phyloP scores from a whole-genome alignment of 2,329 filamentous ascomycete species.

The Aureobasidium melanogenum region DNA sequence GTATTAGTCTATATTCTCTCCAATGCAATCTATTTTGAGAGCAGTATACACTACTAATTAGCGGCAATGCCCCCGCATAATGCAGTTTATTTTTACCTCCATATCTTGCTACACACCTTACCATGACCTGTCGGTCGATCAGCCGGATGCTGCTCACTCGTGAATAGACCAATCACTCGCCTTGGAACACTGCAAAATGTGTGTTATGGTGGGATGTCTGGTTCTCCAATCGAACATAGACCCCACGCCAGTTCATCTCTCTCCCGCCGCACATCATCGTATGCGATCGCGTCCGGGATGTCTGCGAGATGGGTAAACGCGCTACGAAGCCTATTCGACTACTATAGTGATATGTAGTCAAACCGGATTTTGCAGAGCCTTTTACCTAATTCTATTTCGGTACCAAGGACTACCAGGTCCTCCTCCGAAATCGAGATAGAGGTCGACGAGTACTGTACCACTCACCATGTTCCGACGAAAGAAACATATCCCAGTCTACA shows the following conservation, averaged over 20 bases:
- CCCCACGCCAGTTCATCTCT: not conserved
- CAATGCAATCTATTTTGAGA: constrained; percentile 12
- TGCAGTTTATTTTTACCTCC: constrained; percentile 11
- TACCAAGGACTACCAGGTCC: not conserved
- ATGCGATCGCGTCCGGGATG: not conserved
- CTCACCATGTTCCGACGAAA: not conserved
- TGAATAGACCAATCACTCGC: not conserved
- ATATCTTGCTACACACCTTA: not conserved
- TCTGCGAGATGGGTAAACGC: not conserved
- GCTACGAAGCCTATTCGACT: not conserved
- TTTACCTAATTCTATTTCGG: not conserved
- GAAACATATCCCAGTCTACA: not conserved
- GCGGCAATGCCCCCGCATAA: not conserved
- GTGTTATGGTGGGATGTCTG: not conserved
- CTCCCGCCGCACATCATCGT: not conserved
- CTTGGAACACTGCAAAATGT: not conserved
- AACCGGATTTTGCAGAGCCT: not conserved
- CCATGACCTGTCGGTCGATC: not conserved
- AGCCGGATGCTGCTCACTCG: constrained; percentile 3
- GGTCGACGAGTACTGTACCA: not conserved
- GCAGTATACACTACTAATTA: constrained; percentile 6
- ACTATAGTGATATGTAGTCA: not conserved
- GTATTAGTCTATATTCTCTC: constrained; percentile 3
- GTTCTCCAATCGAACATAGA: not conserved
- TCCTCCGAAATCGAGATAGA: not conserved